Conservation (phyloP, 768 basidiomycete species). For the Russula sp. region DNA sequence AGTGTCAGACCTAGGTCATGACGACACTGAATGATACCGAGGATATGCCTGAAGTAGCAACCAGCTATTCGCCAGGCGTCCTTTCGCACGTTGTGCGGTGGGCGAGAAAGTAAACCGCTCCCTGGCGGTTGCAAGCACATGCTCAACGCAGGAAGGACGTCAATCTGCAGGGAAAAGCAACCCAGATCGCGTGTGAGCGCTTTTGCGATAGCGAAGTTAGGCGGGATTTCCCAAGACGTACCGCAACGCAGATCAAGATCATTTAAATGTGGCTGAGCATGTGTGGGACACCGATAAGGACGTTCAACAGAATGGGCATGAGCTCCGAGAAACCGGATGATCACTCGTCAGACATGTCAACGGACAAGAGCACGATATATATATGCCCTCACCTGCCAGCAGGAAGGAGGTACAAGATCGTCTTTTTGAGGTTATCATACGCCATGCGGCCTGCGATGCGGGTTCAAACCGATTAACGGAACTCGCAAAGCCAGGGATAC, state of each 20-base stretch:
- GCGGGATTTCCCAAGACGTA: neutral
- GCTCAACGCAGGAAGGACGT: conserved; percentile 49
- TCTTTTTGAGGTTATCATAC: conserved; percentile 59
- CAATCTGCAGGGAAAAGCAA: conserved; percentile 33
- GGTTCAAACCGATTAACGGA: neutral
- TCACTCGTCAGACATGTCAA: neutral
- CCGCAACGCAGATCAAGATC: conserved; percentile 47
- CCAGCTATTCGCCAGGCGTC: conserved; percentile 47
- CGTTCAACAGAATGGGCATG: conserved; percentile 52
- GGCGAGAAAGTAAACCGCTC: conserved; percentile 47
- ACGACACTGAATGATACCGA: no score
- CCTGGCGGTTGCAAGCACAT: conserved; percentile 58
- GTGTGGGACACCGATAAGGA: conserved; percentile 40
- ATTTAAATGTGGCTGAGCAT: conserved; percentile 39
- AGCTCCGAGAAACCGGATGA: conserved; percentile 49
- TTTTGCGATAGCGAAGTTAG: neutral
- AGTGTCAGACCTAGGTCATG: no score
- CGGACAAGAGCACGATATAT: neutral
- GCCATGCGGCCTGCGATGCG: conserved; percentile 35
- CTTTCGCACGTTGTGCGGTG: conserved; percentile 49
- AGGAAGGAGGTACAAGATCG: conserved; percentile 45
- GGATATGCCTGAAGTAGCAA: conserved; percentile 55
- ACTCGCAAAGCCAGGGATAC: neutral
- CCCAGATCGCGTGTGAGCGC: neutral
- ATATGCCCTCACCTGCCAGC: conserved; percentile 38